Evolutionary conservation across 345 rosid genomes (phyloP), one percentile per base, ranked within the genome.

Genomic region (Chamaenerion angustifolium): DNA sequence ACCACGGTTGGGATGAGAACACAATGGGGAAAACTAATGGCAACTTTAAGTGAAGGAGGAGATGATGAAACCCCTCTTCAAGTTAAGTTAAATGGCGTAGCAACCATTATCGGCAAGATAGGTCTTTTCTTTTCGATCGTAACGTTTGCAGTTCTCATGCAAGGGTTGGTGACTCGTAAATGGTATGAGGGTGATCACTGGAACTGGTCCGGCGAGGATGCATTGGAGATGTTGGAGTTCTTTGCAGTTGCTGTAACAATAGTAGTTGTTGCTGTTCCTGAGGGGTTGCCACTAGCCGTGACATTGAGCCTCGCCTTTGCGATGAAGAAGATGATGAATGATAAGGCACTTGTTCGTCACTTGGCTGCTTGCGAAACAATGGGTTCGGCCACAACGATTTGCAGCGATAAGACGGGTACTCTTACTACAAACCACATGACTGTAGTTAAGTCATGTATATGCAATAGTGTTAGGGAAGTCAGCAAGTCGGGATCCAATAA

Each of bases 311-410:
- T 89, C 52, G 97, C 97, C 19, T 89, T 89, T 57, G 95, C 97
- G 12, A 85, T 83, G 97, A 85, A 89, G 76, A 89, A 85, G 64
- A 89, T 89, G 97, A 89, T 85, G 97, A 89, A 85, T 42, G 97
- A 83, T 52, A 89, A 81, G 64, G 95, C 97, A 44, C 90, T 89
- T 11, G 97, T 89, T 13, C 68, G 97, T 4, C 95, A 89, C 60
- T 71, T 89, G 45, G 97, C 95, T 3, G 97, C 95, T 53, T 89
- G 97, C 57, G 95, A 85, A 71, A 85, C 97, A 2, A 89, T 89
- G 97, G 97, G 97, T 43, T 85, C 95, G 10, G 94, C 94, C n/a
- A 85, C 97, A 1, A 81, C 75, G 11, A 89, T 89, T 52, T 89
- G 95, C 46, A 89, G 97, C 9, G 97, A 89, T 56, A 89, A 89